phyloP scores from a whole-genome alignment of 768 basidiomycete genomes.

The Collybiopsis luxurians region DNA sequence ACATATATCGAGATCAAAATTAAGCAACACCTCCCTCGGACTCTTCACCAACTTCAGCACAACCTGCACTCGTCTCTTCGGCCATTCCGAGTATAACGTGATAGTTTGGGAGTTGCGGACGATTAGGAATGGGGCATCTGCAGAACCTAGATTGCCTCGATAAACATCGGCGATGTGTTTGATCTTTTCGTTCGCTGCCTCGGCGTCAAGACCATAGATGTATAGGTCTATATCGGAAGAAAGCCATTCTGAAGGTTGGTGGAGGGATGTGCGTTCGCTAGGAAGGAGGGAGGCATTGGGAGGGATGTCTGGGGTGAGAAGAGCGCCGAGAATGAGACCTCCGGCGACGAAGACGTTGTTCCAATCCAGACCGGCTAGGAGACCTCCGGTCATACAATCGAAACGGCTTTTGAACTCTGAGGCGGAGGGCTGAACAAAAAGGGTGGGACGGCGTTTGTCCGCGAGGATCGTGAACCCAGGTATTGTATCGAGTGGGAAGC shows the following conservation, averaged over 20 bases:
- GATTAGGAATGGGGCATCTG: constrained; percentile 11
- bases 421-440: constrained; percentile 11
- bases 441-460: constrained; percentile 1
- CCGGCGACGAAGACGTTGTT: constrained; percentile 16
- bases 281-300: neutral
- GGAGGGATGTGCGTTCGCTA: neutral
- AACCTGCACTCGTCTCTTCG: constrained; percentile 14
- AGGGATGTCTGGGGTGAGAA: constrained; percentile 12
- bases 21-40: constrained; percentile 12
- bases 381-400: constrained; percentile 11
- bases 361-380: constrained; percentile 15
- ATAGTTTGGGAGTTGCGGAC: constrained; percentile 18
- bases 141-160: constrained; percentile 9
- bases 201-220: constrained; percentile 11
- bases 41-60: constrained; percentile 15
- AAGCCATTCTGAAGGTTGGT: constrained; percentile 10
- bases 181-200: constrained; percentile 13
- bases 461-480: constrained; percentile 13
- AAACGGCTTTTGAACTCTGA: constrained; percentile 11
- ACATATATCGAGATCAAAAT: constrained; percentile 17
- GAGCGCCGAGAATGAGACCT: constrained; percentile 12
- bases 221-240: constrained; percentile 17
- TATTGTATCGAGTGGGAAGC: constrained; percentile 4
- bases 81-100: constrained; percentile 14
- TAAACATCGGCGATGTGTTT: constrained; percentile 12